These are phyloP conservation scores for Avena insularis DNA, from an alignment of 176 grass and related monocot species.

Conservation along the genomic window DNA sequence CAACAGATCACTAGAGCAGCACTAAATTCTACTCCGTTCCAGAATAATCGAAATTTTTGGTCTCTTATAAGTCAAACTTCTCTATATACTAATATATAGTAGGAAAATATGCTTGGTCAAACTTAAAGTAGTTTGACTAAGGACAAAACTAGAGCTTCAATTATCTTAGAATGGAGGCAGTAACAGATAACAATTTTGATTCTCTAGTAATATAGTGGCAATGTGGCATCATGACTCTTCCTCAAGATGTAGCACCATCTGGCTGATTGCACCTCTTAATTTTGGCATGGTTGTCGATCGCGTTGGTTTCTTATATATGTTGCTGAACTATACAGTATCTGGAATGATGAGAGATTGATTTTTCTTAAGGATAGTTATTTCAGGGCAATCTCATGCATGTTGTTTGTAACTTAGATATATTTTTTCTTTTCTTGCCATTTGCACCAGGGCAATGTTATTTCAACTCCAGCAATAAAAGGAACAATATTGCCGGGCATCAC, in stretches of 20 bases:
- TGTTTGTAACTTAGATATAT: constrained; percentile 12
- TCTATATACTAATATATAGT: too few relatives aligned
- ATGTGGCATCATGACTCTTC: neutral
- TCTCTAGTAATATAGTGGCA: neutral
- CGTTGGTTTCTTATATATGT: constrained; percentile 23
- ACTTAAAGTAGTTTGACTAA: too few relatives aligned
- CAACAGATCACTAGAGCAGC: neutral
- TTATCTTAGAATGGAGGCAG: too few relatives aligned
- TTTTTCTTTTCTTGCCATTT: constrained; percentile 37
- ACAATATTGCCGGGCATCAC: constrained; percentile 99
- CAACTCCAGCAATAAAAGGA: constrained; percentile 78
- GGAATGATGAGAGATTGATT: constrained; percentile 4
- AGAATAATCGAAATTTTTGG: too few relatives aligned
- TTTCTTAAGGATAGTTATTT: neutral
- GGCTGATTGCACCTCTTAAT: neutral
- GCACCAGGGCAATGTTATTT: constrained; percentile 79
- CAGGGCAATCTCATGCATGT: neutral
- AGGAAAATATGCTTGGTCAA: too few relatives aligned
- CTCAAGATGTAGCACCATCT: constrained; percentile 14
- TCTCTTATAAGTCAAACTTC: too few relatives aligned
- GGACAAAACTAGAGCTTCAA: too few relatives aligned
- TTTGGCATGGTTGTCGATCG: constrained; percentile 7
- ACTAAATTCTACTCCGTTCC: neutral
- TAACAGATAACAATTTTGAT: neutral
- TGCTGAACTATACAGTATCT: neutral